Conservation (phyloP, 2,329 filamentous ascomycete genomes). For the Epichloe elymi region DNA sequence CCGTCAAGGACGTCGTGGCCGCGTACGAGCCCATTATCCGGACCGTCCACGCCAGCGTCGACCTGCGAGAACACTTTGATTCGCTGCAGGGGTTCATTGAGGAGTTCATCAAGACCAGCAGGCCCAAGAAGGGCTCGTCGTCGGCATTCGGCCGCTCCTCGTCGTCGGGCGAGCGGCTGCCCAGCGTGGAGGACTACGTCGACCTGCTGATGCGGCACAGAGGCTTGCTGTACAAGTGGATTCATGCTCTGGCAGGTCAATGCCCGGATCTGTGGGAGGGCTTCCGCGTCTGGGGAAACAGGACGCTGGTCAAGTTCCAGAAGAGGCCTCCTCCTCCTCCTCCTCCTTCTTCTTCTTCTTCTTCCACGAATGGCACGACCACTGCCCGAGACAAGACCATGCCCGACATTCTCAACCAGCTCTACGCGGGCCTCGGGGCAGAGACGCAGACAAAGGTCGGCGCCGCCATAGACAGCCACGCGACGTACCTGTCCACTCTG, state of each 20-base stretch:
- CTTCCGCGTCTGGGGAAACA: slow-evolving; percentile 48
- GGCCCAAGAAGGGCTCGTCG: slow-evolving; percentile 23
- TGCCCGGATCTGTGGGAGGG: slow-evolving; percentile 51
- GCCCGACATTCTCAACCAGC: slow-evolving; percentile 23
- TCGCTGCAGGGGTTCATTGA: slow-evolving; percentile 56
- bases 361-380: no score
- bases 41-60: slow-evolving; percentile 54
- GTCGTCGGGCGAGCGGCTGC: slow-evolving; percentile 16
- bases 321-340: slow-evolving; percentile 1
- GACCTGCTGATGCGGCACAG: slow-evolving; percentile 51
- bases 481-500: slow-evolving; percentile 43
- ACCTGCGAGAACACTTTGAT: slow-evolving; percentile 55
- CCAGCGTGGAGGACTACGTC: slow-evolving; percentile 62
- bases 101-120: slow-evolving; percentile 52
- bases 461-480: slow-evolving; percentile 44
- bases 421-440: slow-evolving; percentile 33
- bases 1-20: slow-evolving; percentile 48
- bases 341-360: no score
- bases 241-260: slow-evolving; percentile 55
- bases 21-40: slow-evolving; percentile 67
- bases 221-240: slow-evolving; percentile 50
- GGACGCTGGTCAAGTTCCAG: slow-evolving; percentile 43
- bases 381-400: slow-evolving; percentile 12
- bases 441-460: slow-evolving; percentile 33
- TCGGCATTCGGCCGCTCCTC: neutral